Percentiles rank a stretch among this genome's conserved stretches.
phyloP scores from a whole-genome alignment of 129 eudicot genomes.

The Flaveria trinervia region DNA sequence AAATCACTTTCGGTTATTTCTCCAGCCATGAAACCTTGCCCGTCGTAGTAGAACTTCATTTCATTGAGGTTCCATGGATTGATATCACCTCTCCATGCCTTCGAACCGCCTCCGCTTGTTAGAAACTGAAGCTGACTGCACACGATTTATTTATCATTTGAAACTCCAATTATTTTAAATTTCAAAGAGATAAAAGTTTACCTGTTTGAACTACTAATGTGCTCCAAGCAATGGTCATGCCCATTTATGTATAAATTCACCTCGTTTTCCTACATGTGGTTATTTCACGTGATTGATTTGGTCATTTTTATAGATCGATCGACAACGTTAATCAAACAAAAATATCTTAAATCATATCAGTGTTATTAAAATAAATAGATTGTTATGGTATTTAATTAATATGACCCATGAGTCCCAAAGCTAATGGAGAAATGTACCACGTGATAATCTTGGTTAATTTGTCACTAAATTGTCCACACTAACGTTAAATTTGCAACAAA shows the following conservation, averaged over 20 bases:
- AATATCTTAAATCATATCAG: too few species aligned
- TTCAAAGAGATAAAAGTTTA: slow-evolving; percentile 13
- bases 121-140: slow-evolving; percentile 62
- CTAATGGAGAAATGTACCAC: too few species aligned
- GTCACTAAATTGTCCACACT: too few species aligned
- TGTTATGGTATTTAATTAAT: too few species aligned
- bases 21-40: slow-evolving; percentile 78
- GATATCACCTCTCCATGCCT: slow-evolving; percentile 72
- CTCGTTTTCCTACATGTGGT: slow-evolving; percentile 47
- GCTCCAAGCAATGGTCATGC: slow-evolving; percentile 86
- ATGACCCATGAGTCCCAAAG: too few species aligned
- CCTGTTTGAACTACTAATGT: slow-evolving; percentile 59
- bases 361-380: too few species aligned
- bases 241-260: slow-evolving; percentile 82
- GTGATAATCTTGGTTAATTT: too few species aligned
- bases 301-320: not conserved
- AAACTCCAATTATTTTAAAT: too few species aligned
- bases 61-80: slow-evolving; percentile 38
- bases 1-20: slow-evolving; percentile 44
- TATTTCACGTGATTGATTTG: not conserved
- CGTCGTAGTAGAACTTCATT: slow-evolving; percentile 74
- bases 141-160: not conserved
- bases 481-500: too few species aligned
- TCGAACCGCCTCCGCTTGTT: slow-evolving; percentile 89
- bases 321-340: not conserved